phyloP scores from a whole-genome alignment of 306 rosid genomes.

The Canavalia ensiformis region DNA sequence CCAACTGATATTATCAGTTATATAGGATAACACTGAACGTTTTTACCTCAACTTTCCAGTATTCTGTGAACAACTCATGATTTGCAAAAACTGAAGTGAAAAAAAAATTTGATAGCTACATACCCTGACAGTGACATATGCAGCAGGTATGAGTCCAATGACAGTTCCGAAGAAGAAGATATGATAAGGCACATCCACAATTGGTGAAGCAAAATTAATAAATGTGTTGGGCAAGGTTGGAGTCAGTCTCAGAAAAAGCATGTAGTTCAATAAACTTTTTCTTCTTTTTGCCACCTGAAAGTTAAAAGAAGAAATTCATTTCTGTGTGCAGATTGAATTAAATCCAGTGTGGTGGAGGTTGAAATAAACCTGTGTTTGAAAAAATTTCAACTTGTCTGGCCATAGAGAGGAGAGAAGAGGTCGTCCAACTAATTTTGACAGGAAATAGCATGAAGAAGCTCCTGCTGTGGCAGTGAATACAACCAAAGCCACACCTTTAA shows the following conservation, averaged over 20 bases:
- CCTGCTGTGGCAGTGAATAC: constrained; percentile 94
- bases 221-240: constrained; percentile 95
- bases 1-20: not conserved
- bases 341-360: constrained; percentile 12
- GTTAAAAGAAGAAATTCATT: constrained; percentile 32
- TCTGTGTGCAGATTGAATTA: not conserved
- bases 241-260: constrained; percentile 94
- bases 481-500: constrained; percentile 89
- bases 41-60: not conserved
- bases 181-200: constrained; percentile 95
- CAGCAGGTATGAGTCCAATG: constrained; percentile 92
- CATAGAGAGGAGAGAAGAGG: constrained; percentile 81
- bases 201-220: constrained; percentile 95
- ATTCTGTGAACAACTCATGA: constrained; percentile 14
- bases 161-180: constrained; percentile 82
- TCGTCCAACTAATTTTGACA: constrained; percentile 88
- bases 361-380: constrained; percentile 78
- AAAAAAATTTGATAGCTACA: constrained; percentile 7
- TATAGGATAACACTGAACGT: not conserved
- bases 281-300: constrained; percentile 90
- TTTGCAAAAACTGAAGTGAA: constrained; percentile 27
- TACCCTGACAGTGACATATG: constrained; percentile 97
- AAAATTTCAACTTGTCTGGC: constrained; percentile 88
- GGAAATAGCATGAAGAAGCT: constrained; percentile 95
- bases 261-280: constrained; percentile 82